Evolutionary conservation across 2,329 filamentous ascomycete species (phyloP).

Genomic region (Verticillium tricorpus): DNA sequence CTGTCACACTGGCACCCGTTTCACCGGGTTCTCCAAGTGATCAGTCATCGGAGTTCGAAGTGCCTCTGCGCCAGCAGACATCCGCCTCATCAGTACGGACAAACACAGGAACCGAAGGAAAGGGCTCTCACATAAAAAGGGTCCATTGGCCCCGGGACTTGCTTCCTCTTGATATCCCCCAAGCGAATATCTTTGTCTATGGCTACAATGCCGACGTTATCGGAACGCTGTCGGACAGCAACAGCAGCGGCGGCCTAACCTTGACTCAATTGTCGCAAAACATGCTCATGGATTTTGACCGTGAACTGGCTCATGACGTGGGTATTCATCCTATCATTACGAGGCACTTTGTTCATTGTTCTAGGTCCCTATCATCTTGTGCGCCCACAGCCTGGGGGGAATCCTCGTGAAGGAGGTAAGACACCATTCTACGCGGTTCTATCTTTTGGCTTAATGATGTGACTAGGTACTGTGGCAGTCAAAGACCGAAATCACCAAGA

Average conservation of each 20-base stretch:
- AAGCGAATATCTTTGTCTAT: neutral
- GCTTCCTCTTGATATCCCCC: neutral
- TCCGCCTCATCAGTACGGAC: neutral
- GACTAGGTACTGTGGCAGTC: neutral
- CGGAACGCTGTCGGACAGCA: neutral
- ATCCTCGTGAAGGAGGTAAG: neutral
- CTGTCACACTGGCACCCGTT: neutral
- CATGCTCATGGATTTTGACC: constrained; percentile 2
- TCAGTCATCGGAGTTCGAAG: neutral
- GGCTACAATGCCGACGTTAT: constrained; percentile 1
- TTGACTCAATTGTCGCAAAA: neutral
- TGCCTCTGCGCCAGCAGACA: neutral
- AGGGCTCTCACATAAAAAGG: neutral
- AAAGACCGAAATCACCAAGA: neutral
- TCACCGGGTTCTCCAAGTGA: neutral
- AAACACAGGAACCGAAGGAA: neutral
- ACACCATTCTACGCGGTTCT: neutral
- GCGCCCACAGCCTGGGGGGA: neutral
- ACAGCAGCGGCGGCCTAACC: neutral
- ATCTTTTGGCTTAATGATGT: neutral
- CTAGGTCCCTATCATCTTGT: neutral
- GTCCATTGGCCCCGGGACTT: constrained; percentile 1
- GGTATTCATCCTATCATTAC: too few relatives aligned
- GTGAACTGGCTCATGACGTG: neutral
- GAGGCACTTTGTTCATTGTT: too few relatives aligned